Evolutionary conservation across 2,329 filamentous ascomycete species (phyloP), one percentile per base, ranked within the genome.

Genomic region (Stagonosporopsis chrysanthemi): DNA sequence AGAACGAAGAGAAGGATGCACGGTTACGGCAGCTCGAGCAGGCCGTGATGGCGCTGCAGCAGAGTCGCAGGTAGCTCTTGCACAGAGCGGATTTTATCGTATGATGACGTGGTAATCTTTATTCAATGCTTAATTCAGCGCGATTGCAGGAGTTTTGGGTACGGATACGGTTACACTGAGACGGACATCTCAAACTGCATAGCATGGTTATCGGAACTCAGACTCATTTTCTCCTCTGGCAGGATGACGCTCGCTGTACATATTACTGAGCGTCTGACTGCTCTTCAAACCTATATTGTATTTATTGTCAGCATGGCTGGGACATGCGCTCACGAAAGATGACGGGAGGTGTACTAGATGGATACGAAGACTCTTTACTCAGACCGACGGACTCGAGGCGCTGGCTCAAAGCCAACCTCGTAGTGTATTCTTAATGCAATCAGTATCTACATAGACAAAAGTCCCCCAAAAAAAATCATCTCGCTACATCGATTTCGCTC

Each of bases 1-100:
- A 80, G 56, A 77, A 77, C 55, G 73, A 76, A 28, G 74, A 78
- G 60, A 79, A 79, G 59, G 78, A 79, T 46, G 61, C 68, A 9
- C 66, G 74, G 14, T 55, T 77, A 43, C 66, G 64, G 24, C 72
- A 75, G 54, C 63, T 77, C n/a, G 73, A 77, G 60, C 65, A 63
- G 6, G 69, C 72, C 19, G 70, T 77, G 29, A 72, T 67, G 63
- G 69, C 65, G 28, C 66, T 75, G n/a, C 73, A 75, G 52, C 68
- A 74, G 45, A 62, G 55, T 53, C 65, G 64, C 26, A 57, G 54
- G 40, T 57, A 48, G 8, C 14, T 17, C 19, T 23, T 12, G 24
- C 5, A 11, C 2, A 4, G 17, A 19, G 4, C 9, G n/a, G 17
- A 4, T 39, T 14, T 6, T 7, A 39, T 7, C 8, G 19, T 7